phyloP scores from a whole-genome alignment of 371 early-diverging fungal species.

The Mucor saturninus region DNA sequence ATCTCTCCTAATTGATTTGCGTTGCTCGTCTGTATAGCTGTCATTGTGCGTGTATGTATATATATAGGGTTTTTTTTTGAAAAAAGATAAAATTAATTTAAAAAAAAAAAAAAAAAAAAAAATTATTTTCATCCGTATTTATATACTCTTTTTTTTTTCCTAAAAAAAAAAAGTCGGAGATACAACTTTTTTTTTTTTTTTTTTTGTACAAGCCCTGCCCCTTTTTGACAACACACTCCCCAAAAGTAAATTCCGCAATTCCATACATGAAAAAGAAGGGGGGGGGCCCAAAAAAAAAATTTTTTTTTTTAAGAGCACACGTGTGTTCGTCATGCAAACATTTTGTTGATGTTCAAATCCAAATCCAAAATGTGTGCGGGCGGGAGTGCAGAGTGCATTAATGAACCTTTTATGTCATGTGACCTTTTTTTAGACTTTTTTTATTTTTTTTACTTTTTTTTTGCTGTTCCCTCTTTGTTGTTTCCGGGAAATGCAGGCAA shows the following conservation, averaged over 20 bases:
- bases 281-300: no score
- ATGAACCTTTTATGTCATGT: not conserved
- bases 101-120: not conserved
- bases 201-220: no score
- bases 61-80: not conserved
- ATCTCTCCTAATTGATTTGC: slow-evolving; percentile 48
- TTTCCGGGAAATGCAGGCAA: slow-evolving; percentile 13
- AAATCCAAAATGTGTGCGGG: no score
- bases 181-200: no score
- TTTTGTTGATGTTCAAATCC: no score
- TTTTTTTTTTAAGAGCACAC: no score
- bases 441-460: slow-evolving; percentile 8
- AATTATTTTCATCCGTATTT: not conserved
- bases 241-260: no score
- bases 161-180: no score
- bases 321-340: no score
- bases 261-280: not conserved
- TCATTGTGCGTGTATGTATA: not conserved
- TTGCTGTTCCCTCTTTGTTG: not conserved
- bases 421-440: not conserved
- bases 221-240: no score
- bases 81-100: not conserved
- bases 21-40: slow-evolving; percentile 27
- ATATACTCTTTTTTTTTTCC: no score
- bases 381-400: not conserved